phyloP scores from a whole-genome alignment of 2,329 filamentous ascomycete genomes.

The Bipolaris victoriae region DNA sequence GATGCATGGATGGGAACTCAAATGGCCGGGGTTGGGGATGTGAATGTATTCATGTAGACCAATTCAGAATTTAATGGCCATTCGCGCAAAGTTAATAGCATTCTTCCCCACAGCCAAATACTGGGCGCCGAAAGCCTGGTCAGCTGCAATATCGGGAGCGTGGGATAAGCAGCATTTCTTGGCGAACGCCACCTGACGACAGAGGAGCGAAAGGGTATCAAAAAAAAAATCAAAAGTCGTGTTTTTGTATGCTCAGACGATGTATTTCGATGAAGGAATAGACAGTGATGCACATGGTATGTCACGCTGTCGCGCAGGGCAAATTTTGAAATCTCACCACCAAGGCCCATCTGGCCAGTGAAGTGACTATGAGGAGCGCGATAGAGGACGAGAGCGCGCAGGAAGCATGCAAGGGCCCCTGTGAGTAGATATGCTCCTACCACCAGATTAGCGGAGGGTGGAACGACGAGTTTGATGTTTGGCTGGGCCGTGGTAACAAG shows the following conservation, averaged over 20 bases:
- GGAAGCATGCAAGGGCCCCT: background rate
- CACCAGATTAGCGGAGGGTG: background rate
- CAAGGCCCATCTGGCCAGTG: constrained; percentile 4
- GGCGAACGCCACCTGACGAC: background rate
- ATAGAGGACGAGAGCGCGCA: background rate
- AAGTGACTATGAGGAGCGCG: background rate
- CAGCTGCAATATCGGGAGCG: background rate
- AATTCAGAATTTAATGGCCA: constrained; percentile 3
- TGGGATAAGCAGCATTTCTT: constrained; percentile 4
- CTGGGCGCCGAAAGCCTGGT: background rate
- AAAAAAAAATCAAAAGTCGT: background rate
- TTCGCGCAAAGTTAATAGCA: background rate
- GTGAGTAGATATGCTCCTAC: background rate
- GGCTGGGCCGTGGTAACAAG: constrained; percentile 20
- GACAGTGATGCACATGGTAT: background rate
- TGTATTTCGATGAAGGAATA: background rate
- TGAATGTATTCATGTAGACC: constrained; percentile 16
- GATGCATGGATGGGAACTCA: background rate
- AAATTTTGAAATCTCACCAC: constrained; percentile 16
- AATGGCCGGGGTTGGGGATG: constrained; percentile 10
- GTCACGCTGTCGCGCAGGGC: background rate
- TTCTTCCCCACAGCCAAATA: background rate
- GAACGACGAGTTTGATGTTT: constrained; percentile 21
- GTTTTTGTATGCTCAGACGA: background rate
- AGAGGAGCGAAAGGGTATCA: background rate